These are phyloP conservation scores for Salix dunnii DNA, from an alignment of 345 rosid genomes.

Conservation along the genomic window DNA sequence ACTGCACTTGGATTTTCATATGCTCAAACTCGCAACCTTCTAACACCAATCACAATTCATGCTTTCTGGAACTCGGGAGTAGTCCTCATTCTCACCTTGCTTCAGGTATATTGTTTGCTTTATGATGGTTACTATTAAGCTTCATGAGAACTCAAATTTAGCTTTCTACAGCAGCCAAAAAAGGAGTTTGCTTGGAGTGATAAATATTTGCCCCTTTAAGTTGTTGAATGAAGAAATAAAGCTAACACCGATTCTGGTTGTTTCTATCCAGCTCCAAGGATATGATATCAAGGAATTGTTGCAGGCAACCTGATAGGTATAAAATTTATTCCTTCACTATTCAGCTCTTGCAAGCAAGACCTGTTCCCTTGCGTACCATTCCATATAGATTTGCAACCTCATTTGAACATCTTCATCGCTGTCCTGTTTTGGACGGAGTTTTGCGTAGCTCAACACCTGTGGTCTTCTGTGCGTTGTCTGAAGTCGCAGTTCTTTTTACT, in stretches of 20 bases:
- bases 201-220: not conserved
- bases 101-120: conserved; percentile 51
- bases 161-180: not conserved
- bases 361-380: not conserved
- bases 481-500: not conserved
- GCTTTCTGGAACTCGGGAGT: conserved; percentile 90
- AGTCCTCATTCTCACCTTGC: conserved; percentile 71
- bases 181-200: not conserved
- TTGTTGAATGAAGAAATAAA: not conserved
- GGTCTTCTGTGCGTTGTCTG: too few relatives aligned
- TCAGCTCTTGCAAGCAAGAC: not conserved
- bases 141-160: not conserved
- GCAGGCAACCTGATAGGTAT: conserved; percentile 39
- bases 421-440: not conserved
- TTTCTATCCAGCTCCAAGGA: conserved; percentile 62
- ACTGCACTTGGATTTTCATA: conserved; percentile 70
- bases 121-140: not conserved
- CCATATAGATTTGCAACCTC: not conserved
- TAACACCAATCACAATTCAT: conserved; percentile 74
- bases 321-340: not conserved
- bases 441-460: too few relatives aligned
- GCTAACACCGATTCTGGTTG: not conserved
- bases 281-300: conserved; percentile 76
- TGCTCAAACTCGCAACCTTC: conserved; percentile 86
- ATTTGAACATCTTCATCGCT: not conserved